Base-by-base conservation (phyloP, 2,329 filamentous ascomycete species). In the Cladophialophora psammophila region DNA sequence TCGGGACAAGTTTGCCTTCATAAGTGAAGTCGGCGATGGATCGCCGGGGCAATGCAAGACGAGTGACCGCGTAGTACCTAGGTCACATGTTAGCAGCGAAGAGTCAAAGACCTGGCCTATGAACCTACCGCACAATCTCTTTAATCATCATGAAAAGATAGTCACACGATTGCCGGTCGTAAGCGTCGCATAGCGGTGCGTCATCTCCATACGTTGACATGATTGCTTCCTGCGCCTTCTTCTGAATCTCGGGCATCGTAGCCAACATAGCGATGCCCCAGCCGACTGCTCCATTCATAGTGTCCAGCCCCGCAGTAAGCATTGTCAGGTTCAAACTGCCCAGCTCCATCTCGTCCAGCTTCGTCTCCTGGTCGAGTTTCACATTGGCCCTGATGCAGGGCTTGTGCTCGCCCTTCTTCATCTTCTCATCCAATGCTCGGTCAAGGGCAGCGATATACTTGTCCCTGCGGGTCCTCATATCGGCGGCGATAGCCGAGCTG, bases 401-500 rank as follows among this genome's bases (percentile, higher is more conserved):
- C n/a, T 54, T 62, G 38, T 69, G 64, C 10, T 48, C 64, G 20
- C 65, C 54, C 15, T 63, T 48, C 32, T 18, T 32, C 13, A 65
- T 60, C 38, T 70, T 58, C 20, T 64, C 52, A 18, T 69, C 57
- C 31, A 67, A 55, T n/a, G 15, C 55, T 15, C 40, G 58, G 45
- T 63, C 59, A 31, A 71, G 60, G 35, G 62, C 64, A 18, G 56
- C 31, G 7, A 56, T 61, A 45, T 69, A 70, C 34, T 82, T 84
- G 73, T 89, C 87, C 15, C 88, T 81, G 13, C 88, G 81, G 63
- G 79, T 78, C 26, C 87, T 79, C 82, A 88, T 86, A 71, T 89
- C 86, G 1, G 82, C 81, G 0, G 88, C 87, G 71, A 83, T 85
- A 65, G 81, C 78, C 0, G 85, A 86, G 35, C 86, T 86, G 15